phyloP scores from a whole-genome alignment of 805 yeast species.

The Komagataella populi region DNA sequence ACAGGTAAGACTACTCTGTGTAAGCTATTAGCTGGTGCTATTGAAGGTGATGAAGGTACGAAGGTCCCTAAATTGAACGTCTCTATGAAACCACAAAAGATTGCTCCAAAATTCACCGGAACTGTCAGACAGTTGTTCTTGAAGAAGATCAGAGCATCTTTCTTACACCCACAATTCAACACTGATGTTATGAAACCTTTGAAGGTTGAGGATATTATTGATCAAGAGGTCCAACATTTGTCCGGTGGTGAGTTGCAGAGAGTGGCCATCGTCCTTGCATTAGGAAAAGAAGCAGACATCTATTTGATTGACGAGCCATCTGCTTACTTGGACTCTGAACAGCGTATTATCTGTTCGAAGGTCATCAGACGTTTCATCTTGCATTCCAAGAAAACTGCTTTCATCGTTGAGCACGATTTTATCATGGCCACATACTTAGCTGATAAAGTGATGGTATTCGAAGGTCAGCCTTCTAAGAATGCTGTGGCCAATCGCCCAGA shows the following conservation, averaged over 20 bases:
- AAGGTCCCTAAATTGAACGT: slow-evolving; percentile 82
- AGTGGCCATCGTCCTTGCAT: slow-evolving; percentile 91
- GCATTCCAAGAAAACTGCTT: slow-evolving; percentile 98
- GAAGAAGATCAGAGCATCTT: slow-evolving; percentile 89
- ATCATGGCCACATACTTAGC: slow-evolving; percentile 99
- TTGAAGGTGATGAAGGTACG: slow-evolving; percentile 70
- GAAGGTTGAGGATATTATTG: slow-evolving; percentile 85
- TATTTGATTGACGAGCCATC: slow-evolving; percentile 98
- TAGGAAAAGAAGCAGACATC: slow-evolving; percentile 92
- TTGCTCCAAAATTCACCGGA: slow-evolving; percentile 97
- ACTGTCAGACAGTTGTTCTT: slow-evolving; percentile 96
- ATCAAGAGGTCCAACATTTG: slow-evolving; percentile 93
- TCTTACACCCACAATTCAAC: slow-evolving; percentile 94
- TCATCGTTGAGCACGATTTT: slow-evolving; percentile 98
- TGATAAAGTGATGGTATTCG: slow-evolving; percentile 96
- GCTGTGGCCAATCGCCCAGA: slow-evolving; percentile 86
- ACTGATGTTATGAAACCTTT: slow-evolving; percentile 96
- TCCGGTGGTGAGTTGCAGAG: slow-evolving; percentile 99
- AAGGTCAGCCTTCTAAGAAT: slow-evolving; percentile 81
- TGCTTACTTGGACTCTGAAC: slow-evolving; percentile 97
- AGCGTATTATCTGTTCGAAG: slow-evolving; percentile 97
- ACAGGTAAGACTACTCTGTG: slow-evolving; percentile 99
- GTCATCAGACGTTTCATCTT: slow-evolving; percentile 93
- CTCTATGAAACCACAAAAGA: slow-evolving; percentile 98
- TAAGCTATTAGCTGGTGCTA: slow-evolving; percentile 86